phyloP scores from a whole-genome alignment of 805 yeast genomes.

The Schwanniomyces sp. region DNA sequence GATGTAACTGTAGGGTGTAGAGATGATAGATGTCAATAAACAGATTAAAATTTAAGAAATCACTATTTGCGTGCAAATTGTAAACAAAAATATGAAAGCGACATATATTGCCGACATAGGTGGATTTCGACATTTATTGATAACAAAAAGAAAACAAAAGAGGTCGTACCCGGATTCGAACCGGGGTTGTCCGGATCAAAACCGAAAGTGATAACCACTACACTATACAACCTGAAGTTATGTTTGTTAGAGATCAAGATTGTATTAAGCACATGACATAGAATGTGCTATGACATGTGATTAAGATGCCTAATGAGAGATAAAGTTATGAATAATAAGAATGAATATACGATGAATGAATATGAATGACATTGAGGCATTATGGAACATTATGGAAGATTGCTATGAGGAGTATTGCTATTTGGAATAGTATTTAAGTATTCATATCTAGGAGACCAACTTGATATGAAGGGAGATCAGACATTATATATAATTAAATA shows the following conservation, averaged over 20 bases:
- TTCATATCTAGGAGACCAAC: too few relatives aligned
- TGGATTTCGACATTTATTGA: background rate
- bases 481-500: too few relatives aligned
- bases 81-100: background rate
- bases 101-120: background rate
- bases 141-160: conserved; percentile 9
- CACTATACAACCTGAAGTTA: conserved; percentile 62
- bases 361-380: too few relatives aligned
- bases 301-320: too few relatives aligned
- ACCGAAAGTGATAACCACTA: conserved; percentile 82
- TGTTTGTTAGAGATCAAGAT: background rate
- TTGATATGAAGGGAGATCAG: too few relatives aligned
- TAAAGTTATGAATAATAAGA: too few relatives aligned
- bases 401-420: too few relatives aligned
- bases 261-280: too few relatives aligned
- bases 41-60: background rate
- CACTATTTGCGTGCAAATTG: conserved; percentile 1
- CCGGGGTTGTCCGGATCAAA: conserved; percentile 82
- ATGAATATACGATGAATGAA: too few relatives aligned
- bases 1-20: background rate
- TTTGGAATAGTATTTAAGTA: too few relatives aligned
- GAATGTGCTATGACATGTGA: too few relatives aligned
- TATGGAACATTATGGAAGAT: too few relatives aligned
- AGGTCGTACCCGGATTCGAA: conserved; percentile 86
- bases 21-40: background rate